These are phyloP conservation scores for Graphilbum sp. DNA, from an alignment of 2,329 filamentous ascomycete species.

Conservation along the genomic window DNA sequence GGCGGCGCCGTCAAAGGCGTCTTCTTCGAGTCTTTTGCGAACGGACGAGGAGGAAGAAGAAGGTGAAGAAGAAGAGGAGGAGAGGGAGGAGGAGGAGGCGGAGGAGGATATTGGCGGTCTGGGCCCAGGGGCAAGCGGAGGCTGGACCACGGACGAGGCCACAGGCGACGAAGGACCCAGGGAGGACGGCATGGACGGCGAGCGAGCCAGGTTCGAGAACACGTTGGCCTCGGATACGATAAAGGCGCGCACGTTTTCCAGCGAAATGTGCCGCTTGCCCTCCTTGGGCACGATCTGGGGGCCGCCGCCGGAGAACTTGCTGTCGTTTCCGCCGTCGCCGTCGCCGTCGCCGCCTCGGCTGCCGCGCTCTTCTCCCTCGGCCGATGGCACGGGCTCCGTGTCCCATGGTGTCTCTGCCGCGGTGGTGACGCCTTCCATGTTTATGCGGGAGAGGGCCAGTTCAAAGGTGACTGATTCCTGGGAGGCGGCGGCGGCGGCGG, in stretches of 20 bases:
- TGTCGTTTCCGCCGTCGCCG: background rate
- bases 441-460: conserved; percentile 46
- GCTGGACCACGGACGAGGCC: background rate
- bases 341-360: conserved; percentile 2
- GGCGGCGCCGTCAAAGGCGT: no score
- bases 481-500: conserved; percentile 16
- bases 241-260: conserved; percentile 47
- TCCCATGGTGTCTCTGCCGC: no score
- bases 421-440: conserved; percentile 49
- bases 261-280: conserved; percentile 47
- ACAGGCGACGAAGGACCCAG: conserved; percentile 25
- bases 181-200: conserved; percentile 44
- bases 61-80: background rate
- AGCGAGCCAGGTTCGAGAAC: conserved; percentile 42
- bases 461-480: conserved; percentile 42
- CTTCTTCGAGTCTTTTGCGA: background rate
- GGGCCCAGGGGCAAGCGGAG: no score
- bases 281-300: conserved; percentile 32
- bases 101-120: no score
- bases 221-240: conserved; percentile 52
- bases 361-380: no score
- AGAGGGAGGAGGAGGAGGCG: background rate
- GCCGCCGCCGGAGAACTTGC: background rate
- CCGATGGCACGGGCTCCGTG: background rate
- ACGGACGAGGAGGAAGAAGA: background rate